Conservation (phyloP, 2,329 filamentous ascomycete species). For the Capronia epimyces region DNA sequence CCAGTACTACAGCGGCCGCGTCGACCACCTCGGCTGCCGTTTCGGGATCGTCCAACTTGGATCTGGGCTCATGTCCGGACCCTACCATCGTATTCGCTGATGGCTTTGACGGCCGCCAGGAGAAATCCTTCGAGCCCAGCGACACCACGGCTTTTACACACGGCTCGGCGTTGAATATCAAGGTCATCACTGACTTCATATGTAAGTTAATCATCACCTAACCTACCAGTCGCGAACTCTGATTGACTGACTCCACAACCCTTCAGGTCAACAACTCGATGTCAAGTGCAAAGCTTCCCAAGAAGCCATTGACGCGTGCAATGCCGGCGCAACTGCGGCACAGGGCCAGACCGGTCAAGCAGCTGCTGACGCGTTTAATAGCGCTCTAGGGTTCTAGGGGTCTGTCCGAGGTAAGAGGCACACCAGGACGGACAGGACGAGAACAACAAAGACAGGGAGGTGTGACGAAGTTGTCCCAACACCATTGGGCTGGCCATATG, state of each 20-base stretch:
- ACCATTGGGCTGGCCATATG: no score
- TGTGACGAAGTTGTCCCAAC: no score
- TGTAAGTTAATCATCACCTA: conserved; percentile 33
- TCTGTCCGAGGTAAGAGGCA: no score
- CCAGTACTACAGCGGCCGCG: conserved; percentile 12
- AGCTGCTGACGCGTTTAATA: conserved; percentile 18
- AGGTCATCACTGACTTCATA: conserved; percentile 47
- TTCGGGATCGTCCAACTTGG: conserved; percentile 35
- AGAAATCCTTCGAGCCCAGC: conserved; percentile 41
- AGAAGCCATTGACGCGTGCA: conserved; percentile 19
- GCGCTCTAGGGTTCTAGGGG: conserved; percentile 7
- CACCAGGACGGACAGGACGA: no score
- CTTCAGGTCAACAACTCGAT: conserved; percentile 35
- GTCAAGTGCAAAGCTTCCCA: conserved; percentile 35
- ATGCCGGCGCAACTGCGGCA: conserved; percentile 9
- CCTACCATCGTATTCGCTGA: conserved; percentile 48
- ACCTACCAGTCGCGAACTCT: no score
- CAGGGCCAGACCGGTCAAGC: conserved; percentile 16
- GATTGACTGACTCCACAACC: background rate
- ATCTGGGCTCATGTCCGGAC: conserved; percentile 42
- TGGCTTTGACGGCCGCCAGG: conserved; percentile 45
- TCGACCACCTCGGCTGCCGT: conserved; percentile 1
- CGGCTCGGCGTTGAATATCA: conserved; percentile 48
- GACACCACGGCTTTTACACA: conserved; percentile 47
- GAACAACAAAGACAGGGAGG: no score